Evolutionary conservation across 1,284 basidiomycete species (phyloP).

Genomic region (Ustanciosporium gigantosporum): DNA sequence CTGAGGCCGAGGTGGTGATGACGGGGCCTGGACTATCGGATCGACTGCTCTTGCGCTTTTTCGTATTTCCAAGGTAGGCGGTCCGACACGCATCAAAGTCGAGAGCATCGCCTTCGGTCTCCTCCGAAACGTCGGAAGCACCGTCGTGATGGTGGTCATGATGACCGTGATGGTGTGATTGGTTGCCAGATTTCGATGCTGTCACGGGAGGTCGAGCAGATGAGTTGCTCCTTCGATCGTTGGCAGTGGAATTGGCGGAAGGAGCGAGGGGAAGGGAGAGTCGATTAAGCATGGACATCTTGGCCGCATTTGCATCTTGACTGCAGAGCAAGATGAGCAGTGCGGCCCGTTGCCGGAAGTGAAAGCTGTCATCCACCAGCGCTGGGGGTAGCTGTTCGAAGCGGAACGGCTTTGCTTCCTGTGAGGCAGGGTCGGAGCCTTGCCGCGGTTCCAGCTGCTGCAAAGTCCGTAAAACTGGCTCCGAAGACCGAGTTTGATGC

Average conservation of each 20-base stretch:
- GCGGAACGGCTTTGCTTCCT: constrained; percentile 4
- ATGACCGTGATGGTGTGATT: neutral
- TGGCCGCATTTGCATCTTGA: constrained; percentile 12
- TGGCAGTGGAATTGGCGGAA: neutral
- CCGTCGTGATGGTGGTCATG: neutral
- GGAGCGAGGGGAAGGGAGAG: constrained; percentile 5
- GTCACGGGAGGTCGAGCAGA: neutral
- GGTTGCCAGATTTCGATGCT: neutral
- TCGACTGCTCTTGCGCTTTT: constrained; percentile 45
- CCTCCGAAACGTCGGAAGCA: constrained; percentile 7
- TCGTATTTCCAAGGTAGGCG: constrained; percentile 42
- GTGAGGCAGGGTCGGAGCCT: neutral
- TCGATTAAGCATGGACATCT: constrained; percentile 6
- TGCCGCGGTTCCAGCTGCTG: neutral
- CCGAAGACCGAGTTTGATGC: neutral
- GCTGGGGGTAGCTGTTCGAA: constrained; percentile 14
- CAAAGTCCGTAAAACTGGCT: neutral
- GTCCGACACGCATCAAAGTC: constrained; percentile 29
- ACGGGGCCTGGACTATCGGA: constrained; percentile 5
- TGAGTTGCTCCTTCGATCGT: neutral
- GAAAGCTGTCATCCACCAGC: constrained; percentile 27
- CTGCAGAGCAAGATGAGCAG: constrained; percentile 30
- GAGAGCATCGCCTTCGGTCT: constrained; percentile 10
- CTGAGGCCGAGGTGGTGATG: neutral
- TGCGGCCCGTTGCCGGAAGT: constrained; percentile 28